Percentiles rank a stretch among this genome's conserved stretches.
Evolutionary conservation across 495 filamentous ascomycete genomes (phyloP).

Genomic region (Parachaetomium inaequale): DNA sequence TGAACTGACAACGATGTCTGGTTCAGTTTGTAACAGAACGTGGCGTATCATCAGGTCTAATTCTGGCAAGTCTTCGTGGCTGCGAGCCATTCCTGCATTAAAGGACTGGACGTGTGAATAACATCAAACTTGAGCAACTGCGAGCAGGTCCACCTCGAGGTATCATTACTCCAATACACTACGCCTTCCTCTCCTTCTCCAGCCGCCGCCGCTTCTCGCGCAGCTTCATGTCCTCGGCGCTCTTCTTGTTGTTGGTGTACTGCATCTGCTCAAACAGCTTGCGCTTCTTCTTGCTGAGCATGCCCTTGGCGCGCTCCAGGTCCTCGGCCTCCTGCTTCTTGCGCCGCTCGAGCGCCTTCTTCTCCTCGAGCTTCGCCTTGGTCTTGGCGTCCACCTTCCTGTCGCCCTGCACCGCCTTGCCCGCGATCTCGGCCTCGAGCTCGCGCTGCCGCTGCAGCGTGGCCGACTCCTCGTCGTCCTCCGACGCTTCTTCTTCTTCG

Average conservation of each 20-base stretch:
- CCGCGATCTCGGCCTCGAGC: constrained; percentile 81
- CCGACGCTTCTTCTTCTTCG: constrained; percentile 43
- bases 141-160: neutral
- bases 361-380: constrained; percentile 57
- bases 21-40: too few species aligned
- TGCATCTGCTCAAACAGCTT: constrained; percentile 91
- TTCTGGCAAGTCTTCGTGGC: too few species aligned
- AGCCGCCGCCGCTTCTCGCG: constrained; percentile 83
- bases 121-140: neutral
- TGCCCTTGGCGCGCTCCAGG: constrained; percentile 81
- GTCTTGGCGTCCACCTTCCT: constrained; percentile 48
- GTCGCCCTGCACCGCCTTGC: constrained; percentile 41
- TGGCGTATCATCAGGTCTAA: too few species aligned
- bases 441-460: constrained; percentile 69
- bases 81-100: too few species aligned
- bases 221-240: constrained; percentile 68
- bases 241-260: constrained; percentile 80
- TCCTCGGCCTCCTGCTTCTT: constrained; percentile 74
- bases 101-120: neutral
- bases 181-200: constrained; percentile 56
- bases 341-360: constrained; percentile 68
- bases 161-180: constrained; percentile 14
- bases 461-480: constrained; percentile 49
- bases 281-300: constrained; percentile 88
- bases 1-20: too few species aligned